Conservation (phyloP, 768 basidiomycete species). For the Boletus rufocinnamomeus region DNA sequence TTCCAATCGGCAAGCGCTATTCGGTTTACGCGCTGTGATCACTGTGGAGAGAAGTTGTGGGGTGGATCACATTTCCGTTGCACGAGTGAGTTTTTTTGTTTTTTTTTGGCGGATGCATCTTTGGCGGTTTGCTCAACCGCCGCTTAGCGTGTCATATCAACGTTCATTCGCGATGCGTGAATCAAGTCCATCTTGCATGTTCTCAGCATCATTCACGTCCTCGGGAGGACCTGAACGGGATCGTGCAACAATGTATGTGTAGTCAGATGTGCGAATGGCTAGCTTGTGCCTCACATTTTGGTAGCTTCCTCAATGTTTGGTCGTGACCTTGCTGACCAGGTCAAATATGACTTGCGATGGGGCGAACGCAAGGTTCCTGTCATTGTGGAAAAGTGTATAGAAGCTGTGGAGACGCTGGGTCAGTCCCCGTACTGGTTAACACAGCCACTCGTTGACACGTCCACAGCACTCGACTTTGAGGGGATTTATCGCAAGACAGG, state of each 20-base stretch:
- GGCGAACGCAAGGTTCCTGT: slow-evolving; percentile 72
- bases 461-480: slow-evolving; percentile 86
- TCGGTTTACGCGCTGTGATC: slow-evolving; percentile 89
- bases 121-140: slow-evolving; percentile 4
- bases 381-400: slow-evolving; percentile 95
- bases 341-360: slow-evolving; percentile 61
- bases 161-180: slow-evolving; percentile 85
- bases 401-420: slow-evolving; percentile 89
- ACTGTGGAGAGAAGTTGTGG: slow-evolving; percentile 99
- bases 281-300: slow-evolving; percentile 19
- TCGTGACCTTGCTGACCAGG: slow-evolving; percentile 83
- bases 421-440: slow-evolving; percentile 27
- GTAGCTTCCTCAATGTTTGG: slow-evolving; percentile 92
- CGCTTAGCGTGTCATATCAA: slow-evolving; percentile 75
- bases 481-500: slow-evolving; percentile 99
- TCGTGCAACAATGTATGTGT: slow-evolving; percentile 23
- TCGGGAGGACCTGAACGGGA: slow-evolving; percentile 35
- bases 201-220: slow-evolving; percentile 46
- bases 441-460: slow-evolving; percentile 1
- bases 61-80: slow-evolving; percentile 95
- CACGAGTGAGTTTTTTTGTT: slow-evolving; percentile 59
- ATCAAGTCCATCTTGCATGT: slow-evolving; percentile 67
- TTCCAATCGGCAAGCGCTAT: slow-evolving; percentile 90
- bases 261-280: slow-evolving; percentile 9
- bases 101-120: not conserved